Conservation (phyloP, 305 asterid genomes). For the Fraxinus paxiana region DNA sequence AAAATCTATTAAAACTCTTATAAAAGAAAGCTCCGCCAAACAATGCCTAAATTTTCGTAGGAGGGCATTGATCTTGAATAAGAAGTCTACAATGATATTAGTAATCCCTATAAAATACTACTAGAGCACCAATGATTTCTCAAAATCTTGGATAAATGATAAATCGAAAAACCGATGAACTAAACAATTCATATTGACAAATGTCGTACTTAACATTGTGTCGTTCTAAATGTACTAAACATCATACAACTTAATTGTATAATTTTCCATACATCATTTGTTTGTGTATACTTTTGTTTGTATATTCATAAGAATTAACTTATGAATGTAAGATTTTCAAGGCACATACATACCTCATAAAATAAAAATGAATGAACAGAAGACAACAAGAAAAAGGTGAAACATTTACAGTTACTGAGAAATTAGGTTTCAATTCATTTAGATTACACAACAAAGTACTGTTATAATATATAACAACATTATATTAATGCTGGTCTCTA, state of each 20-base stretch:
- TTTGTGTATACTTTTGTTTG: not conserved
- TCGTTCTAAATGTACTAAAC: not conserved
- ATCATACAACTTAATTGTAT: not conserved
- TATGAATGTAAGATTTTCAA: not conserved
- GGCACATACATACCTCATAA: not conserved
- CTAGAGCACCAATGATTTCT: not conserved
- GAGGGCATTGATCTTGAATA: not conserved
- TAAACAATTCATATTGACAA: not conserved
- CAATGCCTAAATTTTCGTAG: not conserved
- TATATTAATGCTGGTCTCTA: constrained; percentile 18
- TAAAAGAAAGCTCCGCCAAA: not conserved
- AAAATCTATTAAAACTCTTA: not conserved
- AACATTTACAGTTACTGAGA: not conserved
- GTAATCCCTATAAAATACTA: not conserved
- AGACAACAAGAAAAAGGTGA: not conserved
- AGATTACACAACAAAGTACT: not conserved
- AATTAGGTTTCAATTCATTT: not conserved
- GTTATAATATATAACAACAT: constrained; percentile 26
- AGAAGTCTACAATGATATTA: not conserved
- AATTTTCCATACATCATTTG: not conserved
- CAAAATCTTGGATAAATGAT: not conserved
- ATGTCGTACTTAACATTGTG: not conserved
- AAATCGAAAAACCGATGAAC: not conserved
- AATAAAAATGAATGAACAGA: not conserved
- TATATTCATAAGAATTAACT: not conserved